Evolutionary conservation across 768 basidiomycete species (phyloP), one percentile per base, ranked within the genome.

Genomic region (Pholiota molesta): DNA sequence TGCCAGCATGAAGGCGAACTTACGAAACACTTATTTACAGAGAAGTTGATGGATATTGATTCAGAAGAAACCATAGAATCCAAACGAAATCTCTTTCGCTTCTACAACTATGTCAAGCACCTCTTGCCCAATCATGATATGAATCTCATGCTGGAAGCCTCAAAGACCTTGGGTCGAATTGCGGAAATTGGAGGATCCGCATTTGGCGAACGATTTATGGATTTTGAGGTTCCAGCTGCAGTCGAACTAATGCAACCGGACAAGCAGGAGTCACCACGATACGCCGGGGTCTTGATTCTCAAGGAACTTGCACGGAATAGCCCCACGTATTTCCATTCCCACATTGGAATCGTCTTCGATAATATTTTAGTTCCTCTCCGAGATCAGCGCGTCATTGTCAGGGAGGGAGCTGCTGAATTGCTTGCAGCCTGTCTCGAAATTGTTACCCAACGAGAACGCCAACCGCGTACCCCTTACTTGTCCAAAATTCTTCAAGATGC

Each of bases 391-490:
- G 86, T 95, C 53, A 90, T 94, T 71, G 94, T 98, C 13, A 81
- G 97, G 60, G 97, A 98, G 74, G 92, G 93, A 33, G 95, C 96
- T 0, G 94, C 95, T 0, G 94, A 97, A 67, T 83, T 99, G 4
- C 81, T 99, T n/a, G 94, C 95, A 0, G 92, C 91, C 1, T 97
- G 95, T 73, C 77, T 99, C 52, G 91, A 94, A 68, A 97, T 98
- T 61, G 87, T 97, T 10, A 85, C 86, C 28, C 79, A 84, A 65
- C 78, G 94, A 70, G 88, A 93, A 68, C 83, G 90, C 19, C 85
- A 88, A 66, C 78, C 83, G 0, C 84, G 81, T 56, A 89, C 80
- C 68, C 79, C 82, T 52, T 92, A 89, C 68, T 81, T 96, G 59
- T 76, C 79, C 63, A 90, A 90, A 78, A 91, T 99, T n/a, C 84